Evolutionary conservation across 768 basidiomycete species (phyloP).

Genomic region (Gautieria morchelliformis): DNA sequence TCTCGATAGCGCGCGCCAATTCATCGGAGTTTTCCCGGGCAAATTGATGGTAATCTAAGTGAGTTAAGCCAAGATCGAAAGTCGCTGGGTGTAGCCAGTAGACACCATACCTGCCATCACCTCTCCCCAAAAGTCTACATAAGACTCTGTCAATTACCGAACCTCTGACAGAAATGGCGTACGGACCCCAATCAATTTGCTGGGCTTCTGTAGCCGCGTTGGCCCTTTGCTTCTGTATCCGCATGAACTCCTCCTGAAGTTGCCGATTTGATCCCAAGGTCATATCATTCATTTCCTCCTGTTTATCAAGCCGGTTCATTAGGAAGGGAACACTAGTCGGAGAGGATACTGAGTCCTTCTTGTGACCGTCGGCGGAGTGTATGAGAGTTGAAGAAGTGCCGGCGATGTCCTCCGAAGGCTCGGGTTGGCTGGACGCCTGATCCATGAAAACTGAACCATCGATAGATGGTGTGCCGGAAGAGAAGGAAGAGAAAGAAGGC

Average conservation of each 20-base stretch:
- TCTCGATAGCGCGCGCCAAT: conserved; percentile 83
- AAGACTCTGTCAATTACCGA: background rate
- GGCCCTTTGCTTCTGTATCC: conserved; percentile 49
- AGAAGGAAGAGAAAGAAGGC: conserved; percentile 17
- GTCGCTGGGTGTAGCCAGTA: background rate
- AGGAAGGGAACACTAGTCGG: conserved; percentile 44
- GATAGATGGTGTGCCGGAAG: conserved; percentile 18
- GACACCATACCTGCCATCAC: conserved; percentile 68
- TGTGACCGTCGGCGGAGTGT: conserved; percentile 31
- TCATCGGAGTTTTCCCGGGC: conserved; percentile 71
- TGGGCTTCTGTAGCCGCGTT: conserved; percentile 16
- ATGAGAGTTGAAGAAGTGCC: background rate
- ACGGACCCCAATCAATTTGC: conserved; percentile 41
- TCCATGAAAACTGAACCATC: conserved; percentile 12
- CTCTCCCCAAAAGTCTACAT: conserved; percentile 84
- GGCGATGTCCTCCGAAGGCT: conserved; percentile 4
- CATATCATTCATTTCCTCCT: conserved; percentile 33
- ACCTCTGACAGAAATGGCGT: conserved; percentile 14
- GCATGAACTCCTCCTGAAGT: conserved; percentile 68
- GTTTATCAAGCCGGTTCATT: conserved; percentile 41
- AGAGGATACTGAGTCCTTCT: conserved; percentile 46
- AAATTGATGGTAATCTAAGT: conserved; percentile 76
- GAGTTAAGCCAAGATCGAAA: conserved; percentile 4
- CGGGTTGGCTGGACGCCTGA: conserved; percentile 2
- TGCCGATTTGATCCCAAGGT: conserved; percentile 60